Percentiles rank a stretch among this genome's conserved stretches.
Evolutionary conservation across 2,329 filamentous ascomycete species (phyloP).

Genomic region (Neopestalotiopsis rosae): DNA sequence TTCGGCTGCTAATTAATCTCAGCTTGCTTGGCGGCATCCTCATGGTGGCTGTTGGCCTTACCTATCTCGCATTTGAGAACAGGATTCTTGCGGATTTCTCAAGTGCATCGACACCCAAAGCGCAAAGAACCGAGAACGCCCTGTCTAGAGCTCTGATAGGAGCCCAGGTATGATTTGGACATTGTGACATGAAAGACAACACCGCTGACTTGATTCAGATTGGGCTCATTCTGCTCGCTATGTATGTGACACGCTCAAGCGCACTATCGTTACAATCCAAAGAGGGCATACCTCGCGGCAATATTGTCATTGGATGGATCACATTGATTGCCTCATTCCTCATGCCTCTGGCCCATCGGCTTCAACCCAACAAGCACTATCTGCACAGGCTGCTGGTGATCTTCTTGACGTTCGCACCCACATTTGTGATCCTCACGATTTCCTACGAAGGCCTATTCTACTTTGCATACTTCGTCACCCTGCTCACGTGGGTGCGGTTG

Average conservation of each 20-base stretch:
- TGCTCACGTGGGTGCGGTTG: slow-evolving; percentile 90
- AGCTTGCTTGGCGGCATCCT: slow-evolving; percentile 77
- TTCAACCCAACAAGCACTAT: slow-evolving; percentile 85
- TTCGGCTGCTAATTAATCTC: slow-evolving; percentile 26
- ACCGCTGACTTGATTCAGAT: slow-evolving; percentile 49
- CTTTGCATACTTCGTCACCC: slow-evolving; percentile 80
- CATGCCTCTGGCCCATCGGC: slow-evolving; percentile 80
- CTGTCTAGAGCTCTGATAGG: slow-evolving; percentile 68
- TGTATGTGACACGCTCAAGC: slow-evolving; percentile 86
- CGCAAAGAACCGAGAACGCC: slow-evolving; percentile 39
- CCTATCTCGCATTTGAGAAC: slow-evolving; percentile 84
- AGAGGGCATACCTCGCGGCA: slow-evolving; percentile 82
- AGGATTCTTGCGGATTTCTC: slow-evolving; percentile 54
- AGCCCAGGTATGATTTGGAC: slow-evolving; percentile 57
- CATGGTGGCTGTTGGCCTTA: slow-evolving; percentile 77
- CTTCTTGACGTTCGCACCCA: slow-evolving; percentile 90
- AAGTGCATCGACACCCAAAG: slow-evolving; percentile 29
- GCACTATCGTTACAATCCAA: slow-evolving; percentile 85
- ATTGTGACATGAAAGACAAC: slow-evolving; percentile 3
- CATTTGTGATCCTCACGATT: slow-evolving; percentile 94
- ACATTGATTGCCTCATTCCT: slow-evolving; percentile 79
- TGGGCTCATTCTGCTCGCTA: slow-evolving; percentile 79
- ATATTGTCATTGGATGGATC: slow-evolving; percentile 85
- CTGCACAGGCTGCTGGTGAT: slow-evolving; percentile 87
- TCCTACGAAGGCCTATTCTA: slow-evolving; percentile 98